Base-by-base conservation (phyloP, 2,329 filamentous ascomycete species). In the Cladorrhinum sp. region DNA sequence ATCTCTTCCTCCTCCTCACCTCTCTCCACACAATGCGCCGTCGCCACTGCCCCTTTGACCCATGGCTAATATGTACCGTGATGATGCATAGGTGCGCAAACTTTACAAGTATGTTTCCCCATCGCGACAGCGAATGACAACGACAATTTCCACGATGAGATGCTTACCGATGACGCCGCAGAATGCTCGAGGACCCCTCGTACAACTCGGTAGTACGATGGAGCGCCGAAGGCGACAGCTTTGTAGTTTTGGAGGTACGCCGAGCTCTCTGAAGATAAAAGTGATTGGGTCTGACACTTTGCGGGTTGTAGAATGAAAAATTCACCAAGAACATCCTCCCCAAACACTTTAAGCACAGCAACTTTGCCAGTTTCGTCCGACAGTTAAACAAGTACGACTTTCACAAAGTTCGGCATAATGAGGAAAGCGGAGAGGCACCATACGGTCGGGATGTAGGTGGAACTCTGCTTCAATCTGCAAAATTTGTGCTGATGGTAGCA, bases 281-380 rank as follows among this genome's bases (percentile, higher is more conserved):
- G 58, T 67, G 71, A 63, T 70, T 66, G 60, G 59, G 55, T 18
- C 41, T 45, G 41, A 45, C 41, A 5, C 16, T 18, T 4, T 5
- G 50, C 51, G 36, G 52, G 36, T 55, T 61, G 24, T 74, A 97
- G 93, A 96, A 96, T 75, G 93, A 98, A 75, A 96, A 96, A 75
- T 99, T 99, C 72, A 98, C 95, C 22, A 96, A 97, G 74, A 90
- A 91, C 41, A 96, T 99, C 69, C 85, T 99, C 16, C 95, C 95
- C 2, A 97, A 98, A 73, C 92, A 98, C 71, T 99, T 99, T 81
- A 99, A 99, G 77, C 95, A 98, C 77, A 96, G 92, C 83, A 97
- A 97, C 75, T 97, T 97, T 78, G 93, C 93, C 29, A 96, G 92
- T 76, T 97, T 97, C 73, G 93, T 97, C 61, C 89, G 93, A 53